These are phyloP conservation scores for Steccherinum ochraceum DNA, from an alignment of 768 basidiomycete genomes.

Conservation along the genomic window DNA sequence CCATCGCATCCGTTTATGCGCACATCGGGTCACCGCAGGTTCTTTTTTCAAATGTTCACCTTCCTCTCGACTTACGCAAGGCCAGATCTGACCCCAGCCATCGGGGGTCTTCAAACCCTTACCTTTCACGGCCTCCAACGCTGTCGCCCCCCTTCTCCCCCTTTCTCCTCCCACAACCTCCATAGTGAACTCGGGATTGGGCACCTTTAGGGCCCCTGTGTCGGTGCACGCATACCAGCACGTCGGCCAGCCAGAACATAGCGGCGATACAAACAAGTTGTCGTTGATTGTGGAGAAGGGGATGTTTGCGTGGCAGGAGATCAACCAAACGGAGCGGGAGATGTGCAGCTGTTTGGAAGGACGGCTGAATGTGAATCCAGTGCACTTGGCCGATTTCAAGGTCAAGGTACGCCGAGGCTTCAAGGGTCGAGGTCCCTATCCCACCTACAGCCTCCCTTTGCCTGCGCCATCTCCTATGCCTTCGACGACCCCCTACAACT, in stretches of 20 bases:
- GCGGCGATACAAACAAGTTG: conserved; percentile 65
- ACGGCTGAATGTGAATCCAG: conserved; percentile 71
- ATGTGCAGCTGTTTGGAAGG: conserved; percentile 93
- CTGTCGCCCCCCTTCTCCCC: too few species aligned
- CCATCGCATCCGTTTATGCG: too few species aligned
- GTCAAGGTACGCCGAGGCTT: conserved; percentile 56
- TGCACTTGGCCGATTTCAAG: conserved; percentile 57
- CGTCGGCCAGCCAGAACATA: conserved; percentile 68
- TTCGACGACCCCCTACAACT: conserved; percentile 20
- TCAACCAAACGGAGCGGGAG: conserved; percentile 96
- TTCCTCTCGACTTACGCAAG: too few species aligned
- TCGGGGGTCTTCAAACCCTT: too few species aligned
- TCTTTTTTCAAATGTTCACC: too few species aligned
- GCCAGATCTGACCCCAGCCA: too few species aligned
- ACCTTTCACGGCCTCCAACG: too few species aligned
- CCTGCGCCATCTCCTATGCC: conserved; percentile 25
- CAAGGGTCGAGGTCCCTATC: conserved; percentile 47
- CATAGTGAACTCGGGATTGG: too few species aligned
- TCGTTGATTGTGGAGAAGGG: conserved; percentile 61
- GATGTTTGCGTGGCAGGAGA: conserved; percentile 70
- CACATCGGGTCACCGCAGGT: too few species aligned
- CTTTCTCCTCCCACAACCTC: too few species aligned
- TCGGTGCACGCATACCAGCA: conserved; percentile 90
- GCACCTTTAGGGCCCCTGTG: conserved; percentile 82
- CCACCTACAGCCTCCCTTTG: conserved; percentile 54